Conservation (phyloP, 768 basidiomycete species). For the Leucogyrophana mollusca region DNA sequence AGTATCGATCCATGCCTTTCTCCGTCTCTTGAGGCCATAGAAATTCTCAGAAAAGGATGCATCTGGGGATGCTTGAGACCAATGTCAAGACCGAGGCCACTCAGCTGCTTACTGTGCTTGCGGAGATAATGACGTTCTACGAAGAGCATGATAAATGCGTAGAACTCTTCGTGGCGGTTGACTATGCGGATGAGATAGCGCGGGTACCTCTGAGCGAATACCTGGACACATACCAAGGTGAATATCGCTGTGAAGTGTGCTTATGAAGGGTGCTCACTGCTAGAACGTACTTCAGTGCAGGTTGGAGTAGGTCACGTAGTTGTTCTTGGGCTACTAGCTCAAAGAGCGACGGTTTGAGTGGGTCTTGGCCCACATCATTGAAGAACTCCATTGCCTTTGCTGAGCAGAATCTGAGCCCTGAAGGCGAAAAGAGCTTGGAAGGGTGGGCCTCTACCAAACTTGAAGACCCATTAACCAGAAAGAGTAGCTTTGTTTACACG, state of each 20-base stretch:
- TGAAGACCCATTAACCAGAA: no score
- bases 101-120: slow-evolving; percentile 63
- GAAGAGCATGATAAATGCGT: slow-evolving; percentile 82
- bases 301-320: slow-evolving; percentile 86
- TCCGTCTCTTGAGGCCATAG: slow-evolving; percentile 84
- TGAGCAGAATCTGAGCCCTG: no score
- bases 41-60: slow-evolving; percentile 96
- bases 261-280: slow-evolving; percentile 53
- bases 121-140: slow-evolving; percentile 90
- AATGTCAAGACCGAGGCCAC: not conserved
- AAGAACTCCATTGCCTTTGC: slow-evolving; percentile 76
- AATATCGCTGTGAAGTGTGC: not conserved
- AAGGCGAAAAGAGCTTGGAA: no score
- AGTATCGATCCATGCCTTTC: slow-evolving; percentile 67
- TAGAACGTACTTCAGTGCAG: slow-evolving; percentile 91
- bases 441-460: no score
- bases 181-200: slow-evolving; percentile 89
- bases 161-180: slow-evolving; percentile 96
- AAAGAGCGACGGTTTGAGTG: slow-evolving; percentile 79
- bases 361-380: slow-evolving; percentile 70
- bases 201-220: slow-evolving; percentile 93
- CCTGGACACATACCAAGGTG: slow-evolving; percentile 43
- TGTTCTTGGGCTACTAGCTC: slow-evolving; percentile 95
- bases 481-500: no score
- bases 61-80: slow-evolving; percentile 43